These are phyloP conservation scores for Erigeron canadensis DNA, from an alignment of 129 eudicot genomes.

Conservation along the genomic window DNA sequence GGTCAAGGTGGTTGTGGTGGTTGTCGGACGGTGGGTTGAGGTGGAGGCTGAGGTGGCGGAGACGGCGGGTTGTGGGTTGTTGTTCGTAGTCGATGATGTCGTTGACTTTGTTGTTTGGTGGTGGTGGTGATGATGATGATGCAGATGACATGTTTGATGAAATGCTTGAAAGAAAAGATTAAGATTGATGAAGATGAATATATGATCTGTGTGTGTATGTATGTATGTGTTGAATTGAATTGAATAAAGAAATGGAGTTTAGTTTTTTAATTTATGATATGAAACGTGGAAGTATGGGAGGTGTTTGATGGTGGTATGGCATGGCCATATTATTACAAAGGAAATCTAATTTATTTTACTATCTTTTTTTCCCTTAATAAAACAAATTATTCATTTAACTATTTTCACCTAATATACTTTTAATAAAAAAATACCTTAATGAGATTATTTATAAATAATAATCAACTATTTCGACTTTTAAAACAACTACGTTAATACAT, in stretches of 20 bases:
- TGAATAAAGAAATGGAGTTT: too few relatives aligned
- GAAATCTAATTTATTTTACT: not conserved
- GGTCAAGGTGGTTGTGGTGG: constrained; percentile 17
- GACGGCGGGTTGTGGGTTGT: constrained; percentile 48
- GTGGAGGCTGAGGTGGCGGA: constrained; percentile 63
- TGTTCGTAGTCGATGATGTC: constrained; percentile 25
- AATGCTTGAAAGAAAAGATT: not conserved
- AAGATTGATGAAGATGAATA: not conserved
- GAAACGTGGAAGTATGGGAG: constrained; percentile 5
- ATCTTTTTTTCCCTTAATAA: not conserved
- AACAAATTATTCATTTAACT: too few relatives aligned
- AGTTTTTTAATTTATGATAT: not conserved
- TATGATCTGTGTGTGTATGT: not conserved
- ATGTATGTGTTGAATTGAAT: too few relatives aligned
- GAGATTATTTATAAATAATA: too few relatives aligned
- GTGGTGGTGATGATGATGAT: constrained; percentile 2
- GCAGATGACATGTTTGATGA: constrained; percentile 34
- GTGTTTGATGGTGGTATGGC: not conserved
- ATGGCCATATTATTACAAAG: not conserved
- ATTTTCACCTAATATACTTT: too few relatives aligned
- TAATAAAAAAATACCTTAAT: too few relatives aligned
- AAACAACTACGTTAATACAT: too few relatives aligned
- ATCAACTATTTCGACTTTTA: too few relatives aligned
- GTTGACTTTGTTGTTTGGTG: constrained; percentile 4
- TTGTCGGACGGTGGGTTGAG: constrained; percentile 40